Percentiles rank a stretch among this genome's conserved stretches.
These are phyloP conservation scores for Aspergillus heteromorphus DNA, from an alignment of 495 filamentous ascomycete genomes.

Conservation along the genomic window DNA sequence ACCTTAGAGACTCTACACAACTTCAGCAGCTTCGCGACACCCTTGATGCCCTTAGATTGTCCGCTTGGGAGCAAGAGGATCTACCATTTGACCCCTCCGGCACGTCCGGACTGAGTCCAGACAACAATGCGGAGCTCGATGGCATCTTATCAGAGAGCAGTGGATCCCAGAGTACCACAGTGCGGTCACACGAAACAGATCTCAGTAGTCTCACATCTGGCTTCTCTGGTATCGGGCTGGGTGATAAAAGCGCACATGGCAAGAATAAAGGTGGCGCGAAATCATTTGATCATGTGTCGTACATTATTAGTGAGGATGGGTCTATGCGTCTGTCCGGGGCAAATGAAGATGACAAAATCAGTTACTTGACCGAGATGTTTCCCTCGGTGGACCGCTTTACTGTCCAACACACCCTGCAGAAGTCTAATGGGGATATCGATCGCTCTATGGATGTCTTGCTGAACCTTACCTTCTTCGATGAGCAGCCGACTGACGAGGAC, in stretches of 20 bases:
- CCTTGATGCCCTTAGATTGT: conserved; percentile 53
- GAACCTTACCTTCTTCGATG: conserved; percentile 65
- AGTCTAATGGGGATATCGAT: conserved; percentile 56
- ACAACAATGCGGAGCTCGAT: conserved; percentile 19
- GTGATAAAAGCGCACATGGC: conserved; percentile 11
- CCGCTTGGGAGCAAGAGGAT: conserved; percentile 58
- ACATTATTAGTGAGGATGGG: conserved; percentile 30
- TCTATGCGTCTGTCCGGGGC: conserved; percentile 41
- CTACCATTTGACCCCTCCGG: conserved; percentile 77
- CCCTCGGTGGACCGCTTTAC: conserved; percentile 57
- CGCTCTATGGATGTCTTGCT: conserved; percentile 76
- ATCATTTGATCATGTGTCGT: conserved; percentile 17
- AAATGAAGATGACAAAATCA: conserved; percentile 51
- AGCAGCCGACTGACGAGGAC: conserved; percentile 34
- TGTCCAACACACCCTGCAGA: conserved; percentile 59
- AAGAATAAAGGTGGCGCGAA: conserved; percentile 13
- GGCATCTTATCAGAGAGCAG: conserved; percentile 19
- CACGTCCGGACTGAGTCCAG: conserved; percentile 39
- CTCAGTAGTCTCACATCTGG: conserved; percentile 34
- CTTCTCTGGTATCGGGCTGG: conserved; percentile 17
- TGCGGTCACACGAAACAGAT: conserved; percentile 40
- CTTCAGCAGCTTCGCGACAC: conserved; percentile 47
- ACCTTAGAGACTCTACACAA: conserved; percentile 43
- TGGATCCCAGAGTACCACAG: conserved; percentile 22
- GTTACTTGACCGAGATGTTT: conserved; percentile 62